These are phyloP conservation scores for Phytophthora meadii DNA, from an alignment of 352 stramenopile species.

Conservation along the genomic window DNA sequence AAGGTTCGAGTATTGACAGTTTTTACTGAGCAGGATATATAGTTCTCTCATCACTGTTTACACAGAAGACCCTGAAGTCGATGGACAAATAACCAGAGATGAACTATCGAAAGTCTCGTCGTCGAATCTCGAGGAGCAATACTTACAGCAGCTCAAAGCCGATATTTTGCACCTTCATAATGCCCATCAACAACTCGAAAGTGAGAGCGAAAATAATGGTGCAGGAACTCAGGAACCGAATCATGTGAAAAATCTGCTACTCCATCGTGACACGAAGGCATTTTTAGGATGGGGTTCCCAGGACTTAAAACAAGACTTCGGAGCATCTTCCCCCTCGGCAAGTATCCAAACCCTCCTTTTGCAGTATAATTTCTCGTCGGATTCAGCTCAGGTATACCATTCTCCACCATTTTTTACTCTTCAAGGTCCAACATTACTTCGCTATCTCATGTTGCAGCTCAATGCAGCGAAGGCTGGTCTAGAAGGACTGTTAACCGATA, in stretches of 20 bases:
- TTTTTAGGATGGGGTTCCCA: slow-evolving; percentile 21
- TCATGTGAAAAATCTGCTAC: slow-evolving; percentile 69
- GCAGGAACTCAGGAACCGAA: slow-evolving; percentile 29
- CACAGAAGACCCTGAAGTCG: slow-evolving; percentile 5
- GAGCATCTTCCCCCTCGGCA: not conserved
- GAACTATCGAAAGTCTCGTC: not conserved
- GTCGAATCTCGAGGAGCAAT: slow-evolving; percentile 42
- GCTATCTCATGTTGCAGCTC: slow-evolving; percentile 28
- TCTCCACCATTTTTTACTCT: not conserved
- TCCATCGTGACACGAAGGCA: slow-evolving; percentile 52
- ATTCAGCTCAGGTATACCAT: slow-evolving; percentile 45
- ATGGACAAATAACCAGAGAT: slow-evolving; percentile 1
- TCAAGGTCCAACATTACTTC: slow-evolving; percentile 1
- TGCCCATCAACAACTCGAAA: slow-evolving; percentile 23
- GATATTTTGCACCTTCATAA: slow-evolving; percentile 58
- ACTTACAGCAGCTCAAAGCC: slow-evolving; percentile 64
- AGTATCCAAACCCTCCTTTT: slow-evolving; percentile 40
- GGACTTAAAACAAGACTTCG: slow-evolving; percentile 4
- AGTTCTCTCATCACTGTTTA: too few species aligned
- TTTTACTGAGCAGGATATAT: too few species aligned
- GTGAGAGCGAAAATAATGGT: slow-evolving; percentile 10
- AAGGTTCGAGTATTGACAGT: slow-evolving; percentile 9
- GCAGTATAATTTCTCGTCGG: slow-evolving; percentile 59
- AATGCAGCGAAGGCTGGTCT: slow-evolving; percentile 40
- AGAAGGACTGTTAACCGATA: slow-evolving; percentile 38